These are phyloP conservation scores for Exophiala dermatitidis DNA, from an alignment of 2,329 filamentous ascomycete genomes.

Conservation along the genomic window DNA sequence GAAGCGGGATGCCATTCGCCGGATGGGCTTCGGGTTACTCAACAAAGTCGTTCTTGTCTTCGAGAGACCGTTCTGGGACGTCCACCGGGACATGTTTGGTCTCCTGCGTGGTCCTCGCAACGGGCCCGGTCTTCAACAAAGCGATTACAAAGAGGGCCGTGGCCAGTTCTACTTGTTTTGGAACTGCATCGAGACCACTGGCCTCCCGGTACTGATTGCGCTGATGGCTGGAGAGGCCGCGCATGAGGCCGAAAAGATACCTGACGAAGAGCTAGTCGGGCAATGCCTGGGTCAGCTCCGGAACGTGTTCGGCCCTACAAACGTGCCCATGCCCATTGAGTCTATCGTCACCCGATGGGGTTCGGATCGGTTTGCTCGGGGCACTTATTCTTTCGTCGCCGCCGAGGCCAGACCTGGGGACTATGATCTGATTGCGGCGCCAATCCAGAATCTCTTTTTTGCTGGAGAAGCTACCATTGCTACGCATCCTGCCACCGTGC, in stretches of 20 bases:
- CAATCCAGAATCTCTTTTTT: slow-evolving; percentile 84
- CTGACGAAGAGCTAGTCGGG: slow-evolving; percentile 65
- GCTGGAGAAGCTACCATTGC: slow-evolving; percentile 94
- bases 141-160: slow-evolving; percentile 68
- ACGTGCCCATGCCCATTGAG: slow-evolving; percentile 72
- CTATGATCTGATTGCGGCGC: slow-evolving; percentile 82
- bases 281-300: slow-evolving; percentile 76
- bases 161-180: slow-evolving; percentile 98
- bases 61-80: slow-evolving; percentile 83
- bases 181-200: slow-evolving; percentile 85
- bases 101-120: slow-evolving; percentile 66
- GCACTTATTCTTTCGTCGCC: slow-evolving; percentile 91
- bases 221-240: slow-evolving; percentile 95
- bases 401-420: slow-evolving; percentile 75
- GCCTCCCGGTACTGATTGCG: slow-evolving; percentile 77
- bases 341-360: slow-evolving; percentile 89
- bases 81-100: slow-evolving; percentile 85
- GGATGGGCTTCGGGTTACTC: slow-evolving; percentile 84
- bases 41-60: slow-evolving; percentile 96
- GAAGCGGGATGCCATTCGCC: slow-evolving; percentile 72
- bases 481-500: slow-evolving; percentile 92
- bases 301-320: slow-evolving; percentile 58
- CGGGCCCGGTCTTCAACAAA: slow-evolving; percentile 64
- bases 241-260: slow-evolving; percentile 71
- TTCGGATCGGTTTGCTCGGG: slow-evolving; percentile 80